phyloP scores from a whole-genome alignment of 148 eudicot species.

The Pharnaceum exiguum region DNA sequence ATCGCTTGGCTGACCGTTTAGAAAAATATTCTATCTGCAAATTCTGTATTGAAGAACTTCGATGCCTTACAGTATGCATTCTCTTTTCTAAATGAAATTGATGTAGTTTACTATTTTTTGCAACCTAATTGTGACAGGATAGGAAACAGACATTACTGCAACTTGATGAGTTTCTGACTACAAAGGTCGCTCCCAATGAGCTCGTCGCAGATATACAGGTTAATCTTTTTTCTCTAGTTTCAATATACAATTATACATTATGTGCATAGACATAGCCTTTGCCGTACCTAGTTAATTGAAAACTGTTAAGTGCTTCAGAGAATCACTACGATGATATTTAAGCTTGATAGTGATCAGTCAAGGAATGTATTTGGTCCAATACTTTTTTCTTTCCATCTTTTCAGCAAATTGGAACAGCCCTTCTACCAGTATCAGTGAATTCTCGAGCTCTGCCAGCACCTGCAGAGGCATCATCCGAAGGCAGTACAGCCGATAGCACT shows the following conservation, averaged over 20 bases:
- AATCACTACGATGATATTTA: no score
- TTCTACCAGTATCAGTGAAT: conserved; percentile 45
- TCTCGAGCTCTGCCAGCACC: conserved; percentile 76
- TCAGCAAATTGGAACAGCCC: conserved; percentile 86
- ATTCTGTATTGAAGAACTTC: no score
- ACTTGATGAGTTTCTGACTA: conserved; percentile 63
- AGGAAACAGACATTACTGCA: conserved; percentile 71
- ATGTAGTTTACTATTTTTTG: background rate
- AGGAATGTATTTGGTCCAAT: no score
- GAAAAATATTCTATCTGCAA: background rate
- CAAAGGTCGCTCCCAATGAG: conserved; percentile 80
- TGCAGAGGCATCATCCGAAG: conserved; percentile 36
- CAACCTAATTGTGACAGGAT: conserved; percentile 46
- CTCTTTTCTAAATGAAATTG: background rate
- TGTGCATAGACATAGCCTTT: background rate
- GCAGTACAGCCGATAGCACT: conserved; percentile 17
- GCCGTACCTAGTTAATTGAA: no score
- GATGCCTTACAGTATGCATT: no score
- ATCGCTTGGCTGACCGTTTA: background rate
- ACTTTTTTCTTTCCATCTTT: background rate
- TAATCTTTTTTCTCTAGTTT: conserved; percentile 1
- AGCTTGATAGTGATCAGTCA: no score
- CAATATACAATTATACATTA: background rate
- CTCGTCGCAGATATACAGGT: conserved; percentile 78
- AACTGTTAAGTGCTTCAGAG: no score